Evolutionary conservation across 805 yeast species (phyloP).

Genomic region (Metschnikowia similis): DNA sequence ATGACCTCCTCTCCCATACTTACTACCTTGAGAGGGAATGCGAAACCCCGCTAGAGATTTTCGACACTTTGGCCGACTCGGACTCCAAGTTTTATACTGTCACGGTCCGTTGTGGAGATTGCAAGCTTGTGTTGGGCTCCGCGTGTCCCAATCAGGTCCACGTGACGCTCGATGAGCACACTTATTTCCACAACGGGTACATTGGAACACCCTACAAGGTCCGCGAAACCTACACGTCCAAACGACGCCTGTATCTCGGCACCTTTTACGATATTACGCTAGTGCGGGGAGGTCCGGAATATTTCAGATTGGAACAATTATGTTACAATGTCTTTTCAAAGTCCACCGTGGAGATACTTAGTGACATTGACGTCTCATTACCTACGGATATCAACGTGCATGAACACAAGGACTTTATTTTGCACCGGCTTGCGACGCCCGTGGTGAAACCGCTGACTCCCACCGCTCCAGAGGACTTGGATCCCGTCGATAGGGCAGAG

Average conservation of each 20-base stretch:
- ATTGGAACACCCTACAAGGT: conserved; percentile 13
- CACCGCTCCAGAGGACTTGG: not conserved
- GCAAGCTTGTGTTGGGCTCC: conserved; percentile 6
- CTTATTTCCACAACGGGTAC: conserved; percentile 12
- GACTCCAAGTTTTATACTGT: conserved; percentile 2
- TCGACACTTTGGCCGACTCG: not conserved
- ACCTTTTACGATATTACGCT: conserved; percentile 1
- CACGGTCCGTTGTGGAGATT: not conserved
- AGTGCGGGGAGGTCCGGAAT: not conserved
- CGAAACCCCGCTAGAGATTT: not conserved
- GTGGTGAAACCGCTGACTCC: not conserved
- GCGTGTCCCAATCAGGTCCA: not conserved
- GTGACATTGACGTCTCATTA: not conserved
- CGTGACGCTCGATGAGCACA: conserved; percentile 9
- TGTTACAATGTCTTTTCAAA: conserved; percentile 6
- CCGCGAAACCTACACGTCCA: conserved; percentile 10
- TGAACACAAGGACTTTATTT: not conserved
- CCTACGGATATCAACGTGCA: not conserved
- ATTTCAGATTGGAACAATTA: conserved; percentile 5
- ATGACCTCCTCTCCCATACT: not conserved
- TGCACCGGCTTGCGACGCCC: not conserved
- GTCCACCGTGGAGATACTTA: not conserved
- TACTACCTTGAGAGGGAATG: conserved; percentile 2
- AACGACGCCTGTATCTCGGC: conserved; percentile 8
- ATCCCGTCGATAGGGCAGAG: conserved; percentile 1